Evolutionary conservation across 768 basidiomycete species (phyloP).

Genomic region (Rhodotorula kratochvilovae): DNA sequence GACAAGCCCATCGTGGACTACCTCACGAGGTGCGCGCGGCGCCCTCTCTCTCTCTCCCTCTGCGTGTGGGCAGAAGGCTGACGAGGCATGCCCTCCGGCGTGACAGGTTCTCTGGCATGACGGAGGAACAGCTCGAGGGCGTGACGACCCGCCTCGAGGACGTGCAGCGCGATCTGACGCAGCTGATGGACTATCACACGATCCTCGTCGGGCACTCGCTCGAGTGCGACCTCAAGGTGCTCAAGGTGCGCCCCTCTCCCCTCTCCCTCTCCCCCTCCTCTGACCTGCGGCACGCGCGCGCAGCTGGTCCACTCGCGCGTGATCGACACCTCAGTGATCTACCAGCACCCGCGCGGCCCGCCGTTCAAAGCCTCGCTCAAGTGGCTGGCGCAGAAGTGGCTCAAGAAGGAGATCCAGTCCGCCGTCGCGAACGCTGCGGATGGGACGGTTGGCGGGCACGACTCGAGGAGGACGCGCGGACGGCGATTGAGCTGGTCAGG

Average conservation of each 20-base stretch:
- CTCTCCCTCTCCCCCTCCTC: background rate
- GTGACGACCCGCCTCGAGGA: conserved; percentile 74
- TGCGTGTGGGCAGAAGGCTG: background rate
- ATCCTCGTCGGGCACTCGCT: conserved; percentile 92
- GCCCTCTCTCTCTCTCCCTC: no score
- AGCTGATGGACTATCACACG: conserved; percentile 52
- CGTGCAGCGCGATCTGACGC: conserved; percentile 67
- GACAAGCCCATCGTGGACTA: conserved; percentile 79
- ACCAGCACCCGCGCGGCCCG: conserved; percentile 86
- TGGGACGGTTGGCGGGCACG: conserved; percentile 65
- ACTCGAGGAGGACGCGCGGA: conserved; percentile 88
- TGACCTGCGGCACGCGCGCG: background rate
- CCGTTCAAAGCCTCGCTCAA: conserved; percentile 91
- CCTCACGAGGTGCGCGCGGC: conserved; percentile 67
- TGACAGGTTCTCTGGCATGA: conserved; percentile 86
- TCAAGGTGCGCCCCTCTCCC: conserved; percentile 52
- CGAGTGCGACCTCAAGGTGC: conserved; percentile 84
- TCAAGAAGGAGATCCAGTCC: conserved; percentile 78
- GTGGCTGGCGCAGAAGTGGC: conserved; percentile 96
- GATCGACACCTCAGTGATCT: conserved; percentile 85
- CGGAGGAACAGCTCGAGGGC: conserved; percentile 61
- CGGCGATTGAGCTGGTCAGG: conserved; percentile 75
- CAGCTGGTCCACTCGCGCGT: conserved; percentile 71
- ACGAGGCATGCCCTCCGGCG: background rate
- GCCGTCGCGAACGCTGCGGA: conserved; percentile 1